Evolutionary conservation across 225 moss, liverwort and hornwort species (phyloP), one percentile per base, ranked within the genome.

Genomic region (Pseudoscleropodium purum): DNA sequence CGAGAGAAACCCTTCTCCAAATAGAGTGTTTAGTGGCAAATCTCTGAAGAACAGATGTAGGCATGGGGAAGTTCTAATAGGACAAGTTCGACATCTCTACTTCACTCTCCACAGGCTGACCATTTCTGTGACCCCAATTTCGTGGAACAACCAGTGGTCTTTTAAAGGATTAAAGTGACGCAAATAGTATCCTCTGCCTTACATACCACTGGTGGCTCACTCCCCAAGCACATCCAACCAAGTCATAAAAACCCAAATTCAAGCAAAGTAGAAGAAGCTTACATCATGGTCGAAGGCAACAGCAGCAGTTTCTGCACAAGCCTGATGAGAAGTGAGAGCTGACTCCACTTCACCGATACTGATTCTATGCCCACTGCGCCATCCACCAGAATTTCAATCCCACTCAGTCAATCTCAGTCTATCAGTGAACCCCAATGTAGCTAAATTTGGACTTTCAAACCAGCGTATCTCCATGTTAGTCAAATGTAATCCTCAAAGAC

Each of bases 271-370:
- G 72, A 83, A 75, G 67, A 47, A 79, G 87, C 94, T 91, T 93
- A 95, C 96, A 86, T 96, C 94, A 89, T 97, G 96, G 66, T 96
- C 94, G 90, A 93, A 92, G 84, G 95, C 96, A 69, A 97, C 96
- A 47, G 96, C 97, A 84, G 97, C 96, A 30, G 96, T 96, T 88
- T 97, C 97, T 77, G 96, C 90, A 84, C 97, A 97, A 11, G 84
- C 68, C 57, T 93, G 57, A 92, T 97, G 96, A 39, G 96, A 94
- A 39, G 89, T 91, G 65, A 97, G 89, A 45, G 97, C 97, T 60
- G 95, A 95, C 90, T 97, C 97, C 59, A 97, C 94, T 90, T 97
- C 97, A 37, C 96, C 97, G 18, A 96, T 97, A 86, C 96, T 96
- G 81, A 97, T 97, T 91, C 97, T 94, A 75, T 96, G 97, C 47